Conservation (phyloP, 192 early-diverging fungal genomes). For the Linnemannia elongata region DNA sequence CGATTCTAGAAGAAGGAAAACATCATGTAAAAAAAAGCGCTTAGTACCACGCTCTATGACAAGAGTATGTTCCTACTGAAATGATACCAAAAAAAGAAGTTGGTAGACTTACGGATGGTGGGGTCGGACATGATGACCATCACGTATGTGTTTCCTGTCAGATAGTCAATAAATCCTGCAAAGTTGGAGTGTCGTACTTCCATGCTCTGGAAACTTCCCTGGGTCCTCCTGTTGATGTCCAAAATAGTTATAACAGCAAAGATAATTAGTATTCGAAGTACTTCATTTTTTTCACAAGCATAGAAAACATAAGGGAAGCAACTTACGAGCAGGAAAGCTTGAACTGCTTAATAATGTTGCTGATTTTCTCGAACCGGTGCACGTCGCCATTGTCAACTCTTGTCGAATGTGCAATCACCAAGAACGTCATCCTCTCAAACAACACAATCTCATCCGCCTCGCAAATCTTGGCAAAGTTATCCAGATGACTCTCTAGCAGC, state of each 20-base stretch:
- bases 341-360: slow-evolving; percentile 94
- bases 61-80: not conserved
- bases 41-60: not conserved
- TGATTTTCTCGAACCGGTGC: slow-evolving; percentile 92
- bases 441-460: slow-evolving; percentile 96
- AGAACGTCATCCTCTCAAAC: slow-evolving; percentile 95
- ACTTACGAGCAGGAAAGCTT: slow-evolving; percentile 84
- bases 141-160: slow-evolving; percentile 90
- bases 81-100: not conserved
- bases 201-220: slow-evolving; percentile 89
- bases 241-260: not conserved
- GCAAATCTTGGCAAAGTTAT: slow-evolving; percentile 84
- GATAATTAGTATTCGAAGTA: not conserved
- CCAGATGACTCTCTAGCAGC: slow-evolving; percentile 81
- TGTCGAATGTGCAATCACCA: slow-evolving; percentile 91
- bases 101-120: slow-evolving; percentile 76
- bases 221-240: slow-evolving; percentile 69
- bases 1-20: slow-evolving; percentile 69
- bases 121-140: slow-evolving; percentile 90
- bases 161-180: slow-evolving; percentile 83
- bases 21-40: not conserved
- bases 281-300: not conserved
- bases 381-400: slow-evolving; percentile 70
- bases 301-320: not conserved
- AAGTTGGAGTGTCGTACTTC: slow-evolving; percentile 85